A percentile compares a stretch with the other conserved stretches of the same genome.
These are phyloP conservation scores for Paraphaeosphaeria minitans DNA, from an alignment of 2,329 filamentous ascomycete genomes.

Conservation along the genomic window DNA sequence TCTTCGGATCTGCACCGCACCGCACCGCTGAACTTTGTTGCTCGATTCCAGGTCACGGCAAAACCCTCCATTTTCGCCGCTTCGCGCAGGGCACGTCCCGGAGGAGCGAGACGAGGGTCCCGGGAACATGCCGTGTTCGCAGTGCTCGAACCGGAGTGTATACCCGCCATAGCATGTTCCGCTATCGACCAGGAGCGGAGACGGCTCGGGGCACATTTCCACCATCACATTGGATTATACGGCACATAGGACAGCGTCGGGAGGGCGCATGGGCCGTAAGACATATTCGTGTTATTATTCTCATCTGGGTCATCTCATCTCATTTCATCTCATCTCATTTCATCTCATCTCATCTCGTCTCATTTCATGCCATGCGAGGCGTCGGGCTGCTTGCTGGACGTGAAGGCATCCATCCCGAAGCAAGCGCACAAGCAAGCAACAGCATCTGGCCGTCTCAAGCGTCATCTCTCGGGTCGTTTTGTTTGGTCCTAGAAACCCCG, in stretches of 20 bases:
- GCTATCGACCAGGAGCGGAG: constrained; percentile 12
- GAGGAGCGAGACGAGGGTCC: background rate
- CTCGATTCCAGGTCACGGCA: background rate
- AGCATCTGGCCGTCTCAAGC: constrained; percentile 17
- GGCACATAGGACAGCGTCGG: background rate
- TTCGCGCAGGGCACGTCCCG: background rate
- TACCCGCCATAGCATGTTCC: constrained; percentile 10
- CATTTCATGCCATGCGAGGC: too few relatives aligned
- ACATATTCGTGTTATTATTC: constrained; percentile 24
- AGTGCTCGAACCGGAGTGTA: constrained; percentile 1
- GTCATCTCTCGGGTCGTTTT: constrained; percentile 14
- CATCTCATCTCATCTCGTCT: too few relatives aligned
- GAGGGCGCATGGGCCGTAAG: constrained; percentile 14
- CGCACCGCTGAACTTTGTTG: background rate
- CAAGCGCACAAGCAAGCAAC: background rate
- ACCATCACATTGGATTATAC: constrained; percentile 3
- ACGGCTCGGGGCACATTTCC: constrained; percentile 1
- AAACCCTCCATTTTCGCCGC: too few relatives aligned
- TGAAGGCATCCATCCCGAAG: background rate
- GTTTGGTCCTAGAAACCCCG: constrained; percentile 11
- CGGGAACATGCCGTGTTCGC: constrained; percentile 4
- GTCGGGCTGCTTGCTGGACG: background rate
- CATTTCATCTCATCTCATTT: too few relatives aligned
- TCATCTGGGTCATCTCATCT: background rate
- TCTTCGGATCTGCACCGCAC: too few relatives aligned